Evolutionary conservation across 352 stramenopile species (phyloP), one percentile per base, ranked within the genome.

Genomic region (Globisporangium spinosum): DNA sequence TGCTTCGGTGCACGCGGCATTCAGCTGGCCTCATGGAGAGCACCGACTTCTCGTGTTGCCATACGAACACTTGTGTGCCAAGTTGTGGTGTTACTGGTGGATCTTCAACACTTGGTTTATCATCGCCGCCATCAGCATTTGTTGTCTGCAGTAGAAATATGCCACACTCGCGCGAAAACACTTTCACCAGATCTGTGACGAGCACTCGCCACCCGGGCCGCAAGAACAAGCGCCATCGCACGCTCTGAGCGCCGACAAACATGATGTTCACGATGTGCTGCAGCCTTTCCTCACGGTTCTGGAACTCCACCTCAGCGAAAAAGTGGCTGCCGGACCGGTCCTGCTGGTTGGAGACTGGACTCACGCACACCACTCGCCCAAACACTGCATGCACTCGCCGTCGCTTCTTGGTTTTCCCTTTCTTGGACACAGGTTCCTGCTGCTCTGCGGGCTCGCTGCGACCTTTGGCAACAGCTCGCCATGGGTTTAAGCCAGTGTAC

Each of bases 101-200:
- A 3, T 43, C 32, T 6, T 64, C 40, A 17, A 13, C 15, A 13
- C 8, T 45, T 10, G 22, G 5, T 32, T 64, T 15, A 5, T 27
- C 38, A 2, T 35, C 38, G 9, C 10, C 9, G 35, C 35, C 35
- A 34, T 34, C 29, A 8, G 64, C n/a, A 32, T 54, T 40, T 22
- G 75, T 80, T 27, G 73, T 70, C 70, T 90, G 81, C 12, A 93
- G 77, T 54, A 93, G 70, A 66, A 90, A 88, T 53, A 86, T 72
- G 0, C 73, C 73, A 65, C 80, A 85, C 45, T 91, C 83, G 62
- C 78, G 70, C 15, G 82, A 88, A 61, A 78, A 78, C 0, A 93
- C 77, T 59, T 91, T 91, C 23, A 86, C 73, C 17, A 91, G 35
- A 72, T 93, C 79, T 7, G 85, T 88, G 15, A 90, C 1, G 4